Base-by-base conservation (phyloP, 805 yeast species). In the Lipomyces kockii region DNA sequence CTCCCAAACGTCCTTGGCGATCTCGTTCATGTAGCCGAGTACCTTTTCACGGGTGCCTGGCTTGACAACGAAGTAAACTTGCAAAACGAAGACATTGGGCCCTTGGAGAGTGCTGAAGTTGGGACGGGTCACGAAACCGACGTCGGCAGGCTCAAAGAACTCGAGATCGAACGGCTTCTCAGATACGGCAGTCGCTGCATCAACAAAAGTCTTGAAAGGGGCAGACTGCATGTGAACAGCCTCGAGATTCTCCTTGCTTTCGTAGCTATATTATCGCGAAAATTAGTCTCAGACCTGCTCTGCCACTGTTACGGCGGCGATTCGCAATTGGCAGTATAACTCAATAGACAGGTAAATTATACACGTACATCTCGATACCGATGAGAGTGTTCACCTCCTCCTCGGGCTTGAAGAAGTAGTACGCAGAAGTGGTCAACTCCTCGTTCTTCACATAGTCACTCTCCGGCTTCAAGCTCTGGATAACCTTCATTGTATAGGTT, bases 1-100 rank as follows among this genome's bases (percentile, higher is more conserved):
- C 35, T 39, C 68, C 27, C 7, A 6, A 12, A 65, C 69, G 17
- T 56, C 68, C 22, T 52, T 58, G 6, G 63, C 68, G 46, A 65
- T 27, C 63, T 86, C 87, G 74, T 91, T 89, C 69, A 92, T 86
- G 74, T 88, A 87, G 75, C 92, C 96, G 78, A 92, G 90, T 69
- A 93, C 86, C 74, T 87, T 87, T 76, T 92, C 97, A 78, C 92
- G 91, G 60, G 61, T 66, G 32, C 72, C 72, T 17, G 72, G 72
- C 54, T 34, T 53, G 46, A 51, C 25, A 39, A 27, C 43, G 62
- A 63, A 61, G 46, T 57, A 57, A n/a, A 65, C 72, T 12, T 32
- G 58, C 29, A 68, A 55, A 14, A 63, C 14, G 14, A 62, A 29
- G 46, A 60, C 55, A 56, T 65, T 69, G 49, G 60, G 51, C 25